These are phyloP conservation scores for Mesembryanthemum crystallinum DNA, from an alignment of 148 eudicot species.

Conservation along the genomic window DNA sequence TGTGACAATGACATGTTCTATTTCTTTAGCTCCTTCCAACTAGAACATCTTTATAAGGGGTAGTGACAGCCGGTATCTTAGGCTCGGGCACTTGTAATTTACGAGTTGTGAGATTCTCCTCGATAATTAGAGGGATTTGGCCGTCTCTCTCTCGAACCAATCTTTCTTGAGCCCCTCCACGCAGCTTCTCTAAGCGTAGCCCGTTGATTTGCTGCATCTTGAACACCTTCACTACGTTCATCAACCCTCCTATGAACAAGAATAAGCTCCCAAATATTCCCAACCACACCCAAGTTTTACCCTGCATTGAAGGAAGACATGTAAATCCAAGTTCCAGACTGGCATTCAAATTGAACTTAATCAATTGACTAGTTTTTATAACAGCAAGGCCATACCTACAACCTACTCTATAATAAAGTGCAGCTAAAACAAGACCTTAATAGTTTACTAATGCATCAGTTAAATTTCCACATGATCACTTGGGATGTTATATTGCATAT, in stretches of 20 bases:
- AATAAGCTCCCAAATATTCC: constrained; percentile 64
- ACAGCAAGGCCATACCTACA: too few species aligned
- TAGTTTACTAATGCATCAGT: too few species aligned
- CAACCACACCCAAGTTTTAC: constrained; percentile 62
- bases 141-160: constrained; percentile 56
- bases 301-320: constrained; percentile 32
- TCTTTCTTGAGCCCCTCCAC: constrained; percentile 86
- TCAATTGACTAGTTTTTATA: too few species aligned
- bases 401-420: too few species aligned
- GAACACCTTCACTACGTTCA: constrained; percentile 75
- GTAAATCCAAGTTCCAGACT: not conserved
- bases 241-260: constrained; percentile 66
- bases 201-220: constrained; percentile 68
- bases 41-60: constrained; percentile 74
- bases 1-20: not conserved
- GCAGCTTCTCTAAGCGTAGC: constrained; percentile 70
- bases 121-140: constrained; percentile 42
- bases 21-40: constrained; percentile 39
- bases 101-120: constrained; percentile 26
- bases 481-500: too few species aligned
- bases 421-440: too few species aligned
- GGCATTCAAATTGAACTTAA: too few species aligned
- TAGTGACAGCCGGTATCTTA: constrained; percentile 14
- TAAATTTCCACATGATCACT: too few species aligned
- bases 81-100: constrained; percentile 11